Conservation (phyloP, 169 alveolate species). For the Eimeria maxima region DNA sequence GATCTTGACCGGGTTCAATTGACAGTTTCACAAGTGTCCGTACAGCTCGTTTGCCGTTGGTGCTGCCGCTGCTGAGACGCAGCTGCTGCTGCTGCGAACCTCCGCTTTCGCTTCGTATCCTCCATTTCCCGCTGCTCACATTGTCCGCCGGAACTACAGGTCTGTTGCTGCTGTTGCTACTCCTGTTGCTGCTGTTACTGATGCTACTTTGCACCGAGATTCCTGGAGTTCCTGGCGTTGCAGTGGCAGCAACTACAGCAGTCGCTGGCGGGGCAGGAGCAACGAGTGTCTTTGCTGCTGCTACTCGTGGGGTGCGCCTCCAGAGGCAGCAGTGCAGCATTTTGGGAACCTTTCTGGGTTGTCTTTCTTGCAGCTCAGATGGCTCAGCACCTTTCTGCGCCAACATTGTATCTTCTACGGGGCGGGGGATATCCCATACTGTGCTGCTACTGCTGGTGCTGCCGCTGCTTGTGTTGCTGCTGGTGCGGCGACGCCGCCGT, state of each 20-base stretch:
- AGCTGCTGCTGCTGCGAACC: slow-evolving; percentile 4
- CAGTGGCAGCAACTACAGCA: neutral
- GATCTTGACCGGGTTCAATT: neutral
- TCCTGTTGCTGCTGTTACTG: slow-evolving; percentile 66
- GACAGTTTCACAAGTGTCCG: slow-evolving; percentile 20
- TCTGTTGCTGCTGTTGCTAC: slow-evolving; percentile 11
- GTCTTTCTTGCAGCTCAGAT: neutral
- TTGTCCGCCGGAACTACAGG: neutral
- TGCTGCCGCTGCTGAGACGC: slow-evolving; percentile 49
- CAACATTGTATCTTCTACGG: neutral
- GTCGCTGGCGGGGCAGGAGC: neutral
- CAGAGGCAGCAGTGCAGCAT: neutral
- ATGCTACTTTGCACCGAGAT: neutral
- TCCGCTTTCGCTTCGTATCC: slow-evolving; percentile 18
- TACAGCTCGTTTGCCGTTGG: slow-evolving; percentile 38
- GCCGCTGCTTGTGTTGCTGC: slow-evolving; percentile 57
- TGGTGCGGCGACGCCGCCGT: slow-evolving; percentile 1
- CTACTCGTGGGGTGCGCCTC: neutral
- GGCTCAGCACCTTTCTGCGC: neutral
- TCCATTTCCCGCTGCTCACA: neutral
- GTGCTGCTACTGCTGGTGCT: slow-evolving; percentile 25
- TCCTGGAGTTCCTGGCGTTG: neutral
- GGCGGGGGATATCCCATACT: neutral
- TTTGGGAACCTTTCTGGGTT: neutral
- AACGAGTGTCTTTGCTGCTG: neutral